Base-by-base conservation (phyloP, 768 basidiomycete genomes). In the Rhizopogon rudus region DNA sequence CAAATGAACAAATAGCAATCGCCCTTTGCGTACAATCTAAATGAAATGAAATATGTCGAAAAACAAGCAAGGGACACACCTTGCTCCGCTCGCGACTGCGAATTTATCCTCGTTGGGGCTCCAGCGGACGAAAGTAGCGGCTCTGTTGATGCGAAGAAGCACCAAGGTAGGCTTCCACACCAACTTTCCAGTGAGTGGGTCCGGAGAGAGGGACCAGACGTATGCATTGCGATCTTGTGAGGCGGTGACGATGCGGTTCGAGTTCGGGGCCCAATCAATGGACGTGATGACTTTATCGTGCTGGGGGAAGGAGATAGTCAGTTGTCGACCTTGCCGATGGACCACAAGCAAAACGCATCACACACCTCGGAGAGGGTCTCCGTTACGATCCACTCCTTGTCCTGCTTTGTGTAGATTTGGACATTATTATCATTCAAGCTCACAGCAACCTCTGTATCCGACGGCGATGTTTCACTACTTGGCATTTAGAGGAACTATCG, bases 181-280 rank as follows among this genome's bases (percentile, higher is more conserved):
- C 51, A 79, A 67, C 44, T 76, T 80, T 6, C 91, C 91, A 0
- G 90, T 88, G 55, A 79, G 75, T 1, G 85, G 77, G 62, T 94
- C 89, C 29, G 81, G 77, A 8, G 81, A 82, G 67, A 89, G 86
- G 53, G 92, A 87, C 97, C 97, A 99, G 33, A 99, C 97, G 66
- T 99, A 99, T 39, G 97, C 96, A 68, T 99, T 99, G 52, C 97
- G 79, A 68, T 99, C 97, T 69, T 99, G 96, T n/a, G 95, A 96
- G 63, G 93, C 92, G 12, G 97, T 98, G 25, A 99, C 96, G 73
- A 99, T 96, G 44, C 92, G 88, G 73, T 98, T 98, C 45, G 97
- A 93, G 61, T 83, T 82, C 16, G 95, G 94, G 12, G 95, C 97
- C 97, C 97, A 99, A 70, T 98, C 95, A 70, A 99, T 97, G 54